Base-by-base conservation (phyloP, 1,139 yeast species). In the Oligophagozyma castellii region DNA sequence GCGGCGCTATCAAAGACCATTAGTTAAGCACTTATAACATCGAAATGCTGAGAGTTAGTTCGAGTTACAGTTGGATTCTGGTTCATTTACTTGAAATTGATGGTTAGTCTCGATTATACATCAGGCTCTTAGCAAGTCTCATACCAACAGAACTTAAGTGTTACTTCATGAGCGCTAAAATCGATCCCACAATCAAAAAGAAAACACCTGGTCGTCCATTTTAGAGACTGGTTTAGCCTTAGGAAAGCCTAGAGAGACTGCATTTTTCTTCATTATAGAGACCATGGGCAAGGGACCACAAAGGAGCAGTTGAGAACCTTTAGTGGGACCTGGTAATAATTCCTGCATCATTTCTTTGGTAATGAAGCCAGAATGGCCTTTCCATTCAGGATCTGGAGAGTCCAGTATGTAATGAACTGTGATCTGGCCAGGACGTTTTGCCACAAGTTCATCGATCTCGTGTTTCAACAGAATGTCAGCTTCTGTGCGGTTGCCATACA, bases 241-340 rank as follows among this genome's bases (percentile, higher is more conserved):
- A 31, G 70, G 69, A 58, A 61, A 92, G 13, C 95, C 96, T 43
- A 86, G 66, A 14, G 64, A 61, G 29, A 66, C 67, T 22, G 93
- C 84, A 30, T 79, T 80, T 63, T 77, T 84, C 65, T 84, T 86
- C 51, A 76, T 65, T 32, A 80, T 73, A 29, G 75, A 64, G 29
- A 73, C 71, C 89, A 81, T 76, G 32, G 81, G 81, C 37, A 95
- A 95, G 34, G 99, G 98, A 18, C 99, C 95, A 58, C 98, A 92
- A 34, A 89, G 59, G 48, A 89, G 70, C 39, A 89, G 59, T 65
- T 80, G 84, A 38, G 69, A 64, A 43, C 46, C 80, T 62, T 31
- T 63, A 57, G 12, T 14, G 6, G 28, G 11, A 39, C 66, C 61
- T 27, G 94, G 93, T 46, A 80, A 65, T 43, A 69, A 61, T 35